Conservation (phyloP, 306 rosid species). For the Nissolia schottii region DNA sequence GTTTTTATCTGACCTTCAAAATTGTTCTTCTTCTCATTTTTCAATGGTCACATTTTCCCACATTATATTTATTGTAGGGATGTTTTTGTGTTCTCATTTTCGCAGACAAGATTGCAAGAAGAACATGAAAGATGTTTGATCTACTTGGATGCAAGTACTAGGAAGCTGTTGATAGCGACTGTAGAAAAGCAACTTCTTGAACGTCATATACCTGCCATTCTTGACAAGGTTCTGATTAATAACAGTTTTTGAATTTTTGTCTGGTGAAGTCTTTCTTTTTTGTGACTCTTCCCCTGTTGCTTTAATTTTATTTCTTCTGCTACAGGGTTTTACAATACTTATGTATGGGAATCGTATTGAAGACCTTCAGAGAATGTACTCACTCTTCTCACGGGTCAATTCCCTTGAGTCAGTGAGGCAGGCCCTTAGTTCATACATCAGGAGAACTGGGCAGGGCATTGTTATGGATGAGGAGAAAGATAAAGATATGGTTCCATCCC, state of each 20-base stretch:
- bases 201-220: slow-evolving; percentile 90
- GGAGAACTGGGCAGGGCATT: slow-evolving; percentile 86
- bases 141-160: slow-evolving; percentile 90
- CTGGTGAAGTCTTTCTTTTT: background rate
- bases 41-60: slow-evolving; percentile 11
- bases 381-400: slow-evolving; percentile 77
- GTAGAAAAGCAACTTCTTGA: slow-evolving; percentile 95
- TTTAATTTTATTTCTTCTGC: slow-evolving; percentile 13
- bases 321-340: slow-evolving; percentile 80
- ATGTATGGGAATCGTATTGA: slow-evolving; percentile 95
- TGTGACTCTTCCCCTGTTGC: background rate
- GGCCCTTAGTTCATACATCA: slow-evolving; percentile 78
- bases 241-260: slow-evolving; percentile 11
- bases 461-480: slow-evolving; percentile 98
- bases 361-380: slow-evolving; percentile 87
- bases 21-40: background rate
- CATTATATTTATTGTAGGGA: slow-evolving; percentile 21
- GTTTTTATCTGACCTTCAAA: background rate
- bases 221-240: slow-evolving; percentile 69
- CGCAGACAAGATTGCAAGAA: slow-evolving; percentile 91
- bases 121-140: slow-evolving; percentile 94
- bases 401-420: slow-evolving; percentile 91
- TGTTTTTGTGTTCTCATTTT: slow-evolving; percentile 30
- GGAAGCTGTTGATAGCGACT: slow-evolving; percentile 82
- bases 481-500: slow-evolving; percentile 92